phyloP scores from a whole-genome alignment of 805 yeast genomes.

The Maudiozyma saulgeensis region DNA sequence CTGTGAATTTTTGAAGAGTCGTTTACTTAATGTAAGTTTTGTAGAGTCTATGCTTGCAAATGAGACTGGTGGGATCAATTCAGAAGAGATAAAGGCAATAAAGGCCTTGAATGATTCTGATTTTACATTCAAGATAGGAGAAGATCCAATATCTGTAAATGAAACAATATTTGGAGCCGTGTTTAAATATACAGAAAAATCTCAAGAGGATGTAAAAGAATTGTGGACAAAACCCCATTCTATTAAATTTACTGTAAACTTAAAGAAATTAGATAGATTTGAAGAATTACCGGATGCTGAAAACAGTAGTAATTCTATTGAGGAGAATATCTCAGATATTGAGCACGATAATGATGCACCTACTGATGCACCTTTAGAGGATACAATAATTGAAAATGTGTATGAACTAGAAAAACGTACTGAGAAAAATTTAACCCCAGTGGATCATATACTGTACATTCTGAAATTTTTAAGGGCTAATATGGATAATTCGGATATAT shows the following conservation, averaged over 20 bases:
- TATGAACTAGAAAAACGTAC: neutral
- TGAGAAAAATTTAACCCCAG: neutral
- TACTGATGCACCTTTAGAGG: neutral
- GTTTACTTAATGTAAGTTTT: constrained; percentile 25
- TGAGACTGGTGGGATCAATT: neutral
- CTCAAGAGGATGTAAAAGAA: constrained; percentile 34
- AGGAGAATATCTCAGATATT: neutral
- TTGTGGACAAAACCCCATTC: constrained; percentile 54
- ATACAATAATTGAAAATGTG: constrained; percentile 12
- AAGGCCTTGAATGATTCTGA: constrained; percentile 24
- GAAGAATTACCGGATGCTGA: constrained; percentile 13
- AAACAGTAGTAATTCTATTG: neutral
- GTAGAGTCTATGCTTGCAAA: constrained; percentile 9
- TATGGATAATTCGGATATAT: constrained; percentile 27
- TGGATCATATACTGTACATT: constrained; percentile 35
- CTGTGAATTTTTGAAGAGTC: constrained; percentile 35
- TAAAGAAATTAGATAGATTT: neutral
- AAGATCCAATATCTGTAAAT: constrained; percentile 48
- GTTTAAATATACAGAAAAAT: constrained; percentile 38
- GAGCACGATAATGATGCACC: neutral
- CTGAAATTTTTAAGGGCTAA: constrained; percentile 38
- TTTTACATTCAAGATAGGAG: constrained; percentile 51
- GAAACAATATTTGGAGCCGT: constrained; percentile 73
- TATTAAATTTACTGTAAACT: constrained; percentile 34
- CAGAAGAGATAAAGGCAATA: neutral